phyloP scores from a whole-genome alignment of 257 asterid species.

The Phtheirospermum japonicum region DNA sequence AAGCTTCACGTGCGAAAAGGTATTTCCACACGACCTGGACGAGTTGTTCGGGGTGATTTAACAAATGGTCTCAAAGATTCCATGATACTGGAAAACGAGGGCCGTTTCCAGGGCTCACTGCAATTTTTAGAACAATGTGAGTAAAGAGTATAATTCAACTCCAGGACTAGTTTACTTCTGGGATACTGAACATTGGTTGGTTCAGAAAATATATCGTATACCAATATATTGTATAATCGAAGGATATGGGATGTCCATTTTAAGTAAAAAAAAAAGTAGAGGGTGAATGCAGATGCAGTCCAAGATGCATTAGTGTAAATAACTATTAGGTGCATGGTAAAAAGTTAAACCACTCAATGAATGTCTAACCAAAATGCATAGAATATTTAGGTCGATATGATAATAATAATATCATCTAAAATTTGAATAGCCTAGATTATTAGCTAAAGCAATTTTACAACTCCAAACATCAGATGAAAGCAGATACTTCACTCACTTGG shows the following conservation, averaged over 20 bases:
- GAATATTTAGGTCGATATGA: not conserved
- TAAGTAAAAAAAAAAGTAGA: not conserved
- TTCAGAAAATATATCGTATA: not conserved
- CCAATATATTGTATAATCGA: not conserved
- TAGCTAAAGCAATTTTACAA: slow-evolving; percentile 13
- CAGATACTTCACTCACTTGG: slow-evolving; percentile 53
- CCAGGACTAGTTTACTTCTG: slow-evolving; percentile 17
- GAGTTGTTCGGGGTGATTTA: slow-evolving; percentile 45
- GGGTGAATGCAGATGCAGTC: not conserved
- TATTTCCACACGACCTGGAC: slow-evolving; percentile 46
- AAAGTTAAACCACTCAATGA: not conserved
- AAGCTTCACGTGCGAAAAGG: slow-evolving; percentile 37
- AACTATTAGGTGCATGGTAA: not conserved
- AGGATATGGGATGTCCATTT: not conserved
- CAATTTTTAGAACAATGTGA: slow-evolving; percentile 28
- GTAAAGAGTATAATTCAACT: slow-evolving; percentile 1
- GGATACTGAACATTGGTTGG: slow-evolving; percentile 4
- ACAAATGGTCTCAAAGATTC: slow-evolving; percentile 65
- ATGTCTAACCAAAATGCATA: not conserved
- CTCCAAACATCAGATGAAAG: slow-evolving; percentile 19
- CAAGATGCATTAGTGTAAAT: not conserved
- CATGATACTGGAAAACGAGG: slow-evolving; percentile 78
- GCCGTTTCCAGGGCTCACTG: slow-evolving; percentile 96
- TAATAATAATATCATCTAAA: not conserved
- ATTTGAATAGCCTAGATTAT: slow-evolving; percentile 1